Percentiles rank a stretch among this genome's conserved stretches.
phyloP scores from a whole-genome alignment of 1,139 yeast genomes.

The Ogataea hybrid region DNA sequence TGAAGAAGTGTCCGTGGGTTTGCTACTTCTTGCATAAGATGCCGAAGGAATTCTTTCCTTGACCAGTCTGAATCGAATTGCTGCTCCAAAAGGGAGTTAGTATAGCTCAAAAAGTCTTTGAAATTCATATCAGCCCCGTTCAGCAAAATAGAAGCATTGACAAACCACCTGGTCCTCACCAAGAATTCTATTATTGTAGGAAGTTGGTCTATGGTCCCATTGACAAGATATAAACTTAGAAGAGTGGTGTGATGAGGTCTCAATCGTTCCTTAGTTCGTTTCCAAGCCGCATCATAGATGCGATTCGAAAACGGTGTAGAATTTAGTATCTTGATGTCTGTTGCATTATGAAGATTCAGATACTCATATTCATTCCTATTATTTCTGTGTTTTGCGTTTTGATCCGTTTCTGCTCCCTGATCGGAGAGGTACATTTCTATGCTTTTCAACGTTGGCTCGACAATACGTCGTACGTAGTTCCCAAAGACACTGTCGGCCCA shows the following conservation, averaged over 20 bases:
- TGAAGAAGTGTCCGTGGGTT: constrained; percentile 5
- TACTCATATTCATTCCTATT: neutral
- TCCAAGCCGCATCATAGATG: neutral
- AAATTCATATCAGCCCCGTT: constrained; percentile 10
- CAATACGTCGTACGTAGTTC: too few relatives aligned
- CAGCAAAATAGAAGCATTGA: constrained; percentile 19
- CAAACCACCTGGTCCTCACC: constrained; percentile 15
- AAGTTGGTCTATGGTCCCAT: too few relatives aligned
- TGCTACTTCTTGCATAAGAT: neutral
- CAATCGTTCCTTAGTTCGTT: neutral
- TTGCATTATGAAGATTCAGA: neutral
- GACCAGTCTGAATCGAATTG: constrained; percentile 15
- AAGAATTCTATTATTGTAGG: neutral
- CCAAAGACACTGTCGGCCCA: too few relatives aligned
- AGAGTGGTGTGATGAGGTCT: constrained; percentile 2
- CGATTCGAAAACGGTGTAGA: too few relatives aligned
- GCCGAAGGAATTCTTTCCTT: constrained; percentile 14
- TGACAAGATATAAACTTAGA: neutral
- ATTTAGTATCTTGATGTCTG: neutral
- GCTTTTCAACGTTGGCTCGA: too few relatives aligned
- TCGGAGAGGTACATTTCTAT: too few relatives aligned
- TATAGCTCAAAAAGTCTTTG: constrained; percentile 12
- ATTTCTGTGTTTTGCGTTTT: neutral
- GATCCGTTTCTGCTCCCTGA: too few relatives aligned
- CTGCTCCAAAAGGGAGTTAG: constrained; percentile 12